These are phyloP conservation scores for Lachancea lanzarotensis DNA, from an alignment of 805 yeast genomes.

Conservation along the genomic window DNA sequence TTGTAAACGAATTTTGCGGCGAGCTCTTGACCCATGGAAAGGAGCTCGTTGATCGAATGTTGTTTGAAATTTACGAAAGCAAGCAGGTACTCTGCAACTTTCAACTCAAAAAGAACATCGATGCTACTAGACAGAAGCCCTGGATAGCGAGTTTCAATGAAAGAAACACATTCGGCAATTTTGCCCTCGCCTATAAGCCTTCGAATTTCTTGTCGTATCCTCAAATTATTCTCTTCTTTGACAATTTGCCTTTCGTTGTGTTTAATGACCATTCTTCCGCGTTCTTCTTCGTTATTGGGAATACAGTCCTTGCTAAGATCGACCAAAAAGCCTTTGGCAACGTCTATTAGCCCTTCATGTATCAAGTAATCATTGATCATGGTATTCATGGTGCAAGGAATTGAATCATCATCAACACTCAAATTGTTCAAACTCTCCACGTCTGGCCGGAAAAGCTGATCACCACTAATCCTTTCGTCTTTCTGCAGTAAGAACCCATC, in stretches of 20 bases:
- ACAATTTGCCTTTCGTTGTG: slow-evolving; percentile 28
- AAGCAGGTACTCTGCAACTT: slow-evolving; percentile 22
- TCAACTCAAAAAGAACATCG: slow-evolving; percentile 26
- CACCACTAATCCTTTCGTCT: slow-evolving; percentile 21
- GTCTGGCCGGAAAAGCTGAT: slow-evolving; percentile 20
- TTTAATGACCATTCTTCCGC: slow-evolving; percentile 19
- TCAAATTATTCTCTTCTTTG: slow-evolving; percentile 33
- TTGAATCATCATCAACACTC: slow-evolving; percentile 23
- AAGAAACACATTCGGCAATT: slow-evolving; percentile 38
- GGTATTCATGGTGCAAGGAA: slow-evolving; percentile 24
- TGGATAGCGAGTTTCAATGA: slow-evolving; percentile 30
- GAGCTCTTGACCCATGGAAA: slow-evolving; percentile 23
- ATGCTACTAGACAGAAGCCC: slow-evolving; percentile 19
- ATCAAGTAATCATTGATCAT: slow-evolving; percentile 41
- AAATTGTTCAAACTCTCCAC: slow-evolving; percentile 18
- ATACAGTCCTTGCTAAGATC: slow-evolving; percentile 36
- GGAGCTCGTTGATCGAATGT: slow-evolving; percentile 14
- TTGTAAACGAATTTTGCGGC: slow-evolving; percentile 20
- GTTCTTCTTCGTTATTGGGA: slow-evolving; percentile 13
- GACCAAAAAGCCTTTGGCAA: slow-evolving; percentile 43
- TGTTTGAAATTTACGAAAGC: slow-evolving; percentile 12
- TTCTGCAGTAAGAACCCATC: slow-evolving; percentile 14
- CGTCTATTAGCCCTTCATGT: slow-evolving; percentile 53
- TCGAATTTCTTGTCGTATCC: slow-evolving; percentile 42
- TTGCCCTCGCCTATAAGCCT: slow-evolving; percentile 38